Percentiles rank a stretch among this genome's conserved stretches.
Conservation (phyloP, 805 yeast genomes). For the Kodamaea sagamina region DNA sequence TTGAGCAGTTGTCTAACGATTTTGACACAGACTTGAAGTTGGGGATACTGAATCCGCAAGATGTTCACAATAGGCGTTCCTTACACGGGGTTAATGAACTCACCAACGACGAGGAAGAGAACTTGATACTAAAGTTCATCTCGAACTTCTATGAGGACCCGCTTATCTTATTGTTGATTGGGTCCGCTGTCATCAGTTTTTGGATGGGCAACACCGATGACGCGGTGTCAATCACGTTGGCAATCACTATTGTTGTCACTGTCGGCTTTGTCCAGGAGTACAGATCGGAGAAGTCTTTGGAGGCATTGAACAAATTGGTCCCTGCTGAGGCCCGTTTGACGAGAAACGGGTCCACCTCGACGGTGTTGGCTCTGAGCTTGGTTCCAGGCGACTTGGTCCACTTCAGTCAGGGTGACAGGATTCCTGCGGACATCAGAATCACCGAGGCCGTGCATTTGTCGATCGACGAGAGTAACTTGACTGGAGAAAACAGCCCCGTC, state of each 20-base stretch:
- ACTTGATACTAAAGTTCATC: constrained; percentile 67
- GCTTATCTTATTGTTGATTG: constrained; percentile 80
- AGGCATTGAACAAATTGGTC: constrained; percentile 87
- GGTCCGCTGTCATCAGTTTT: constrained; percentile 84
- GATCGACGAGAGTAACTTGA: constrained; percentile 90
- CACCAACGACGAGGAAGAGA: constrained; percentile 73
- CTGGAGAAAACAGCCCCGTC: constrained; percentile 94
- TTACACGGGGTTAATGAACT: constrained; percentile 84
- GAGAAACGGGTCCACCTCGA: constrained; percentile 73
- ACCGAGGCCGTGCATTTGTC: constrained; percentile 75
- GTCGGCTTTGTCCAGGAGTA: constrained; percentile 98
- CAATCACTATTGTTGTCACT: constrained; percentile 88
- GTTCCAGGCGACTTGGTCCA: constrained; percentile 97
- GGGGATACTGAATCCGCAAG: constrained; percentile 73
- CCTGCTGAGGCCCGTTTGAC: constrained; percentile 96
- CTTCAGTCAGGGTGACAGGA: constrained; percentile 88
- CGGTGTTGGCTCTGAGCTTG: constrained; percentile 80
- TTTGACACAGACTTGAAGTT: constrained; percentile 58
- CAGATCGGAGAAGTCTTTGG: constrained; percentile 90
- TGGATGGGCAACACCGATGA: constrained; percentile 96
- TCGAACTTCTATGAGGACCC: constrained; percentile 89
- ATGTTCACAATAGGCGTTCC: constrained; percentile 67
- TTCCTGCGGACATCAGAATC: constrained; percentile 93
- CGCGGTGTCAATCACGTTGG: constrained; percentile 90
- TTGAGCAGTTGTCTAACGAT: constrained; percentile 63